A percentile compares a stretch with the other conserved stretches of the same genome.
Conservation (phyloP, 2,329 filamentous ascomycete genomes). For the Trichoderma aggressivum region DNA sequence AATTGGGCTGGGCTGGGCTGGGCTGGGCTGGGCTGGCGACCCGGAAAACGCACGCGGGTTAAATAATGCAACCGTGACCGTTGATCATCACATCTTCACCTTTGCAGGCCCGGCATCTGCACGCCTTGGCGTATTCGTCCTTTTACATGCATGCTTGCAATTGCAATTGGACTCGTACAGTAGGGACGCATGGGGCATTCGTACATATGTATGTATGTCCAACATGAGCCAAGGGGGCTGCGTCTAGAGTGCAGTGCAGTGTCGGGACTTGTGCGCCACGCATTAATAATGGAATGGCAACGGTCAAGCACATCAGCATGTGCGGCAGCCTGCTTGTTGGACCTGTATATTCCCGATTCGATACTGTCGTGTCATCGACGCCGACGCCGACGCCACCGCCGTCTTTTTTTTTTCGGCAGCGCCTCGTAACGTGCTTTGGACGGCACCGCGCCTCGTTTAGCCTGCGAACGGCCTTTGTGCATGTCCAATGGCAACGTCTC, state of each 20-base stretch:
- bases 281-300: not conserved
- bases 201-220: slow-evolving; percentile 16
- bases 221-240: slow-evolving; percentile 1
- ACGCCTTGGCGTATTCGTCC: not conserved
- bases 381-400: not conserved
- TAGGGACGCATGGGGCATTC: slow-evolving; percentile 2
- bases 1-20: not conserved
- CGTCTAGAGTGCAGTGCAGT: not conserved
- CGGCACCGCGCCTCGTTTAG: not conserved
- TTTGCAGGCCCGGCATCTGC: not conserved
- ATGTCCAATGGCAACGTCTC: not conserved
- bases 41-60: not conserved
- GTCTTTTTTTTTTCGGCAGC: not conserved
- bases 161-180: not conserved
- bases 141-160: not conserved
- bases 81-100: not conserved
- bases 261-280: not conserved
- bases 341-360: not conserved
- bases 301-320: not conserved
- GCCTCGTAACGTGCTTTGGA: not conserved
- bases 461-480: not conserved
- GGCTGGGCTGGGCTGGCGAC: no score
- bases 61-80: not conserved
- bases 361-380: not conserved
- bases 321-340: not conserved